Evolutionary conservation across 768 basidiomycete species (phyloP).

Genomic region (Lyophyllum atratum): DNA sequence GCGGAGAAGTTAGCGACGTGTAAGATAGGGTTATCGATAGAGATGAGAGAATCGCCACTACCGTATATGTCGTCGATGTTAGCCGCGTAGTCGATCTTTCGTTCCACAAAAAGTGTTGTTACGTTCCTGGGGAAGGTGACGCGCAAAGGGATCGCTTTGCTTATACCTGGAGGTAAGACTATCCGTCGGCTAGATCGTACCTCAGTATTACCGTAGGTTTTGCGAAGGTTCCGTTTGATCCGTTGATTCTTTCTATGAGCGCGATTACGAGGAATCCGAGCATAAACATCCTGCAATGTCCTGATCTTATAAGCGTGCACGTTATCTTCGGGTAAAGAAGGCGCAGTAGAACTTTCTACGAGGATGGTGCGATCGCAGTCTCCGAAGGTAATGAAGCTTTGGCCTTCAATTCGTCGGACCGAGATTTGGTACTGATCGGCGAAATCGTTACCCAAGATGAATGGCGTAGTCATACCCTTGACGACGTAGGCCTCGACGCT

Average conservation of each 20-base stretch:
- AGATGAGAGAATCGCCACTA: too few species aligned
- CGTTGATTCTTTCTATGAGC: not conserved
- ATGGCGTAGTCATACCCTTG: conserved; percentile 26
- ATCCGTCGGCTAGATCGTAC: conserved; percentile 2
- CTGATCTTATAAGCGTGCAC: not conserved
- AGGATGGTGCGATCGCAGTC: too few species aligned
- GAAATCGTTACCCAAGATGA: conserved; percentile 35
- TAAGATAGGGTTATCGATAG: too few species aligned
- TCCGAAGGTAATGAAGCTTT: not conserved
- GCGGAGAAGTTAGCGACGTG: too few species aligned
- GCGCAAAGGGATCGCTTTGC: too few species aligned
- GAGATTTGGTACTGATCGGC: conserved; percentile 34
- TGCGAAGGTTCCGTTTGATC: not conserved
- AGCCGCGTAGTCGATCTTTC: not conserved
- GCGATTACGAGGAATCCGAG: not conserved
- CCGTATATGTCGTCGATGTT: conserved; percentile 5
- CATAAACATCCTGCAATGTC: not conserved
- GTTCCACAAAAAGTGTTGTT: conserved; percentile 20
- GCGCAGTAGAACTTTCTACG: too few species aligned
- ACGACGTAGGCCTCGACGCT: too few species aligned
- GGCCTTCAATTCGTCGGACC: conserved; percentile 12
- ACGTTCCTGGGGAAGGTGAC: too few species aligned
- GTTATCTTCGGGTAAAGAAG: too few species aligned
- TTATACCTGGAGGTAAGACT: conserved; percentile 15
- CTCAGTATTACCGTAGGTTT: not conserved